Conservation (phyloP, 495 filamentous ascomycete genomes). For the Trichoderma parareesei region DNA sequence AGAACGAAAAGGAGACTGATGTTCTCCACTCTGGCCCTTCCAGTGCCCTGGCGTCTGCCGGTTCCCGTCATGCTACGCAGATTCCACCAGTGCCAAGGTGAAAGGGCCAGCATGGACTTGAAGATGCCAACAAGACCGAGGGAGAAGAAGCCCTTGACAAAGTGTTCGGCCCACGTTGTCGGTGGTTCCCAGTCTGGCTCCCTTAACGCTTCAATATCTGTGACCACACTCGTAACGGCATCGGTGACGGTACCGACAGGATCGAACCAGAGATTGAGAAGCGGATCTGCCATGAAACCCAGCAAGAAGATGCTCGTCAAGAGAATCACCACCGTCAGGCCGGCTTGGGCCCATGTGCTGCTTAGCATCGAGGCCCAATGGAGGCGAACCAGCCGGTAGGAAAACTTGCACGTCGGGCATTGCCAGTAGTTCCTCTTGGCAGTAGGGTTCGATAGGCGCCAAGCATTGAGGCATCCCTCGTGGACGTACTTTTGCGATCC, state of each 20-base stretch:
- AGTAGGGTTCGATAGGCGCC: slow-evolving; percentile 67
- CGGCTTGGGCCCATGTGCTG: slow-evolving; percentile 54
- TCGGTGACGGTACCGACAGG: slow-evolving; percentile 46
- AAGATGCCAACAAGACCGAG: slow-evolving; percentile 79
- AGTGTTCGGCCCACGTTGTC: slow-evolving; percentile 66
- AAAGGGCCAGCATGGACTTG: slow-evolving; percentile 67
- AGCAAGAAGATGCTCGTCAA: slow-evolving; percentile 64
- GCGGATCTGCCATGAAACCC: slow-evolving; percentile 87
- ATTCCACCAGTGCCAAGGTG: slow-evolving; percentile 71
- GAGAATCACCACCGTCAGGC: slow-evolving; percentile 62
- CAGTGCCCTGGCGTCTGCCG: slow-evolving; percentile 49
- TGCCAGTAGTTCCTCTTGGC: slow-evolving; percentile 69
- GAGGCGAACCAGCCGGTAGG: slow-evolving; percentile 74
- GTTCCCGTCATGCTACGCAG: slow-evolving; percentile 43
- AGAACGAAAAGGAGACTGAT: slow-evolving; percentile 71
- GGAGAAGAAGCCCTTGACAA: slow-evolving; percentile 77
- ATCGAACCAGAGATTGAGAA: slow-evolving; percentile 81
- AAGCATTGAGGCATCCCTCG: slow-evolving; percentile 81
- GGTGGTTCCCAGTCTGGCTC: slow-evolving; percentile 36
- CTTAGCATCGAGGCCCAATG: slow-evolving; percentile 66
- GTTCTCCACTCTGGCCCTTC: slow-evolving; percentile 62
- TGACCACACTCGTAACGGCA: slow-evolving; percentile 26
- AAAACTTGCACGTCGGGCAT: slow-evolving; percentile 82
- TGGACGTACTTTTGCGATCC: slow-evolving; percentile 91
- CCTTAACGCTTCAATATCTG: slow-evolving; percentile 26